Conservation (phyloP, 2,329 filamentous ascomycete genomes). For the Aspergillus melleus region DNA sequence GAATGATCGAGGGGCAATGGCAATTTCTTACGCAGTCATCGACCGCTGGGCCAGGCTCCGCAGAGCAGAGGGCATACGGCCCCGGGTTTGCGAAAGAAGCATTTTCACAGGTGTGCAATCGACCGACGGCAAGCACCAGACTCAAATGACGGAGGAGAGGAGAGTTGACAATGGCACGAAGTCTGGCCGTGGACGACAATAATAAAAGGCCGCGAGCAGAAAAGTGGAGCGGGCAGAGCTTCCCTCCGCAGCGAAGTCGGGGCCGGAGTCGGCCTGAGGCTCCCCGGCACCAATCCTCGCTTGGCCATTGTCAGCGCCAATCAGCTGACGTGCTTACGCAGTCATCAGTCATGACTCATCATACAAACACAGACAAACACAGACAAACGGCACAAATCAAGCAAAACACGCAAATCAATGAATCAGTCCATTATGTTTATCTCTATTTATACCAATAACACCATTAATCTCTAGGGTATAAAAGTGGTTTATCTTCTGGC, state of each 20-base stretch:
- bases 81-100: slow-evolving; percentile 31
- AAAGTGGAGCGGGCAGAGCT: slow-evolving; percentile 9
- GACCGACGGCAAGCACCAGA: neutral
- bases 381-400: no score
- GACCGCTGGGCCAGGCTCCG: slow-evolving; percentile 20
- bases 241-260: slow-evolving; percentile 22
- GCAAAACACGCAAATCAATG: neutral
- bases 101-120: slow-evolving; percentile 17
- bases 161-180: neutral
- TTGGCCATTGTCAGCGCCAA: slow-evolving; percentile 13
- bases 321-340: neutral
- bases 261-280: slow-evolving; percentile 12
- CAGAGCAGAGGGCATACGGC: slow-evolving; percentile 30
- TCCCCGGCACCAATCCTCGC: slow-evolving; percentile 19
- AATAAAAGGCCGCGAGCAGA: neutral
- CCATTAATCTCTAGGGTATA: neutral
- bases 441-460: neutral
- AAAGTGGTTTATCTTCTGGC: slow-evolving; percentile 6
- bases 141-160: slow-evolving; percentile 3
- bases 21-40: slow-evolving; percentile 8
- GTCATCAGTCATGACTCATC: no score
- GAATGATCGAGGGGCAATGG: neutral
- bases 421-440: neutral
- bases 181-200: neutral
- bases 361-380: no score